phyloP scores from a whole-genome alignment of 2,329 filamentous ascomycete genomes.

The Chalara sp. region DNA sequence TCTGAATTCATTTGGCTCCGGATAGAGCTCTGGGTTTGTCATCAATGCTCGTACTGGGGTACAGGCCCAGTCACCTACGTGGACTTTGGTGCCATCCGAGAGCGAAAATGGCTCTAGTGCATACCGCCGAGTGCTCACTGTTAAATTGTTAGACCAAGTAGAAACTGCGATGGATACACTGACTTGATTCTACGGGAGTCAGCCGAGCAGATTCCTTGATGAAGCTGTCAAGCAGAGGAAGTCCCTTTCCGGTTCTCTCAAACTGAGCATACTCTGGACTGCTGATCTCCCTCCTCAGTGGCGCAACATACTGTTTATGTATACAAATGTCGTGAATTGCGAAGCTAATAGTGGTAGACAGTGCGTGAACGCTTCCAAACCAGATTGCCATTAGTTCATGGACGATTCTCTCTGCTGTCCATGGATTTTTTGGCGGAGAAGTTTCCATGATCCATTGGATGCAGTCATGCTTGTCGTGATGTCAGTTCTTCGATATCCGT shows the following conservation, averaged over 20 bases:
- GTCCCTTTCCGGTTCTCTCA: constrained; percentile 17
- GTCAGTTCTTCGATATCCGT: too few relatives aligned
- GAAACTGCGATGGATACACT: not conserved
- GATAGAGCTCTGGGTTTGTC: not conserved
- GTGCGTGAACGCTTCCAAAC: constrained; percentile 7
- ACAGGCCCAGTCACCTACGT: constrained; percentile 1
- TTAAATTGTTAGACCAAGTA: not conserved
- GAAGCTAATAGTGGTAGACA: constrained; percentile 15
- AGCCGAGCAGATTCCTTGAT: constrained; percentile 27
- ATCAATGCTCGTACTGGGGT: not conserved
- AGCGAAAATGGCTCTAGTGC: constrained; percentile 2
- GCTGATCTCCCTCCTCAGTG: constrained; percentile 25
- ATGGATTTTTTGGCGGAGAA: constrained; percentile 1
- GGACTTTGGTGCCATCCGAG: not conserved
- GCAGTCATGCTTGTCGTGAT: constrained; percentile 1
- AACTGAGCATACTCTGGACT: constrained; percentile 4
- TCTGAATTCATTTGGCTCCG: not conserved
- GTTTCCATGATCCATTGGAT: constrained; percentile 12
- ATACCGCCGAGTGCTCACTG: not conserved
- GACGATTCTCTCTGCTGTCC: constrained; percentile 6
- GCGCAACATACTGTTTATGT: constrained; percentile 9
- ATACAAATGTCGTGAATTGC: constrained; percentile 20
- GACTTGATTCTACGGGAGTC: constrained; percentile 6
- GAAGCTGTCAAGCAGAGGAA: constrained; percentile 23
- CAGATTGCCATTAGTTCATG: constrained; percentile 10